Evolutionary conservation across 441 rosid genomes (phyloP).

Genomic region (Manihot esculenta): DNA sequence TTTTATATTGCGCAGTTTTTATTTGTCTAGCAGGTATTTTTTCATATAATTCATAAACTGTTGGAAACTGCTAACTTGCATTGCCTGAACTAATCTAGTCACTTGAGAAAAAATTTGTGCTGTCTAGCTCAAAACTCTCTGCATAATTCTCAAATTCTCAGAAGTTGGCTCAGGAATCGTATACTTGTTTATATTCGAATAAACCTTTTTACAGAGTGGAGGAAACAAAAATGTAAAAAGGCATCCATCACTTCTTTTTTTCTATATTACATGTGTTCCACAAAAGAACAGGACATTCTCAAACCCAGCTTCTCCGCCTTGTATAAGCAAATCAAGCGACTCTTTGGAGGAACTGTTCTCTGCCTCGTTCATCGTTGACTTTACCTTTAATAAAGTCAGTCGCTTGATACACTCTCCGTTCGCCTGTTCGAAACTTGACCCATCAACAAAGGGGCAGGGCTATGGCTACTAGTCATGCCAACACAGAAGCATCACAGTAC

Average conservation of each 20-base stretch:
- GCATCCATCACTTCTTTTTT: not conserved
- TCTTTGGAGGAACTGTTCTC: not conserved
- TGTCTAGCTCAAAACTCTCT: too few relatives aligned
- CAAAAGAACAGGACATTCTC: not conserved
- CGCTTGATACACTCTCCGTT: not conserved
- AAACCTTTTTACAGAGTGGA: not conserved
- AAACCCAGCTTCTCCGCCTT: not conserved
- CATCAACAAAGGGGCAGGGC: not conserved
- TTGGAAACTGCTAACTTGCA: not conserved
- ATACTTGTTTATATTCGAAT: too few relatives aligned
- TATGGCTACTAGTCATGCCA: constrained; percentile 50
- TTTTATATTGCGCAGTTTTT: too few relatives aligned
- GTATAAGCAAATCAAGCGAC: not conserved
- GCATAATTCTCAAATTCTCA: too few relatives aligned
- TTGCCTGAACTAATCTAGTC: not conserved
- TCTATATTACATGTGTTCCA: constrained; percentile 13
- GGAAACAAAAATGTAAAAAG: not conserved
- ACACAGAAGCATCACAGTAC: constrained; percentile 66
- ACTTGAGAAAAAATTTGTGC: too few relatives aligned
- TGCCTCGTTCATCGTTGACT: too few relatives aligned
- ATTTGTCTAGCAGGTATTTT: too few relatives aligned
- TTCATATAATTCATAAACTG: too few relatives aligned
- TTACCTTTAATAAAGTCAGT: not conserved
- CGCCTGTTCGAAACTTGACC: not conserved
- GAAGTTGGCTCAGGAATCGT: too few relatives aligned